Percentiles rank a stretch among this genome's conserved stretches.
Conservation (phyloP, 768 basidiomycete genomes). For the Phaeotremella fagi region DNA sequence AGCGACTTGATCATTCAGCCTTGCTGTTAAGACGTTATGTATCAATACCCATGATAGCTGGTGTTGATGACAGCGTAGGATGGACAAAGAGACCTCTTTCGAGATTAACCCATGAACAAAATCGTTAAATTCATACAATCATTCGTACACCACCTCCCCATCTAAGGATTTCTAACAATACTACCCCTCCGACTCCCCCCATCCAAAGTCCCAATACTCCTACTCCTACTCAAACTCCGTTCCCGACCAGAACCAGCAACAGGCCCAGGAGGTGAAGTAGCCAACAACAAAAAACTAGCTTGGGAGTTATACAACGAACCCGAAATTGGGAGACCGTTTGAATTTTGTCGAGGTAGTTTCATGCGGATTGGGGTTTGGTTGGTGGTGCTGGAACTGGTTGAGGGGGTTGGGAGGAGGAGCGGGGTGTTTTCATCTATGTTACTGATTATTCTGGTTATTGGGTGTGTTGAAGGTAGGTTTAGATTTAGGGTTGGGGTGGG, state of each 20-base stretch:
- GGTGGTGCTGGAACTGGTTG: background rate
- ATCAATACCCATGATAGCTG: no score
- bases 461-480: conserved; percentile 2
- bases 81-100: no score
- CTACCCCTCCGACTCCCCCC: background rate
- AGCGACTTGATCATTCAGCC: no score
- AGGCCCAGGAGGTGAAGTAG: conserved; percentile 26
- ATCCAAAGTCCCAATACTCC: background rate
- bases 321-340: conserved; percentile 22
- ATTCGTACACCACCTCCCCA: background rate
- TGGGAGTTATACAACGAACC: conserved; percentile 26
- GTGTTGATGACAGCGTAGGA: no score
- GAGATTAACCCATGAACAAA: no score
- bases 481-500: background rate
- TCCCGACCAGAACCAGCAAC: background rate
- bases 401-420: conserved; percentile 13
- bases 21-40: no score
- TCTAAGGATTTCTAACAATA: no score
- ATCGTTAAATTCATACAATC: background rate
- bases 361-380: conserved; percentile 2
- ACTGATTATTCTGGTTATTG: background rate
- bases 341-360: conserved; percentile 25
- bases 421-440: conserved; percentile 19
- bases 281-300: conserved; percentile 38
- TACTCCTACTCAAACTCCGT: conserved; percentile 17